Conservation (phyloP, 495 filamentous ascomycete genomes). For the Penicillium angulare region DNA sequence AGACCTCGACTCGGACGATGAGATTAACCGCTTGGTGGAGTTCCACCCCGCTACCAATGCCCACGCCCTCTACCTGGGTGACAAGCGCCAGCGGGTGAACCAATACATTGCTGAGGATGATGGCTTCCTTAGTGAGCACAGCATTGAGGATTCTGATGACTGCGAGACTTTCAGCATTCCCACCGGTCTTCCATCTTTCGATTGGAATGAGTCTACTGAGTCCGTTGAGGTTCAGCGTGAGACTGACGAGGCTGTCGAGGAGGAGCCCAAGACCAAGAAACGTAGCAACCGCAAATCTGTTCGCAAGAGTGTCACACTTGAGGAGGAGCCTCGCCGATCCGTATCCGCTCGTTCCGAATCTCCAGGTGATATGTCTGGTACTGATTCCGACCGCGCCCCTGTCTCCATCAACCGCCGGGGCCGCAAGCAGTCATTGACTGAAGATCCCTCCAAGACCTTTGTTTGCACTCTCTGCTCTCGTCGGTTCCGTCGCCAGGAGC, state of each 20-base stretch:
- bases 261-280: constrained; percentile 62
- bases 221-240: constrained; percentile 21
- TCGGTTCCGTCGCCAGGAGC: constrained; percentile 97
- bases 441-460: constrained; percentile 98
- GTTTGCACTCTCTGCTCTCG: constrained; percentile 94
- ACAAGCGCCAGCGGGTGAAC: constrained; percentile 75
- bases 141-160: constrained; percentile 75
- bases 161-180: constrained; percentile 55
- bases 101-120: constrained; percentile 70
- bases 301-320: constrained; percentile 47
- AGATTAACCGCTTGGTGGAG: constrained; percentile 75
- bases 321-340: constrained; percentile 31
- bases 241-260: constrained; percentile 23
- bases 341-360: constrained; percentile 15
- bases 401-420: constrained; percentile 85
- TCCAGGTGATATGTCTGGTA: constrained; percentile 6
- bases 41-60: constrained; percentile 59
- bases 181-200: constrained; percentile 44
- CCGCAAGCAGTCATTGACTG: constrained; percentile 96
- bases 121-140: constrained; percentile 69
- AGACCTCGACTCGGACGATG: constrained; percentile 90
- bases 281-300: constrained; percentile 43
- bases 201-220: constrained; percentile 32
- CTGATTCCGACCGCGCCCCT: constrained; percentile 44
- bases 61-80: constrained; percentile 63